phyloP scores from a whole-genome alignment of 192 early-diverging fungal species.

The Chytriomyces confervae region DNA sequence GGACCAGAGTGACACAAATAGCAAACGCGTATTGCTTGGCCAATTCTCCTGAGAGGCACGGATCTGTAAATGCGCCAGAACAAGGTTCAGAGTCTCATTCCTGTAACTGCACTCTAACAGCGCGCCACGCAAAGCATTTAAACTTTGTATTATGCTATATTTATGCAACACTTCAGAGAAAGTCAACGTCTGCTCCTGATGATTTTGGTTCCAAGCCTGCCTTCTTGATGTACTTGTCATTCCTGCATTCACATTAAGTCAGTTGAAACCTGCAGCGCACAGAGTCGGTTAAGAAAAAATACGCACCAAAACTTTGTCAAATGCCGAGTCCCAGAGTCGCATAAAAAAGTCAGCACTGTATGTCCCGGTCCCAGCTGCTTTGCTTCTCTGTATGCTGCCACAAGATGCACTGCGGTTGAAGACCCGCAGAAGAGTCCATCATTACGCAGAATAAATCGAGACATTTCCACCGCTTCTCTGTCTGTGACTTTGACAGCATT shows the following conservation, averaged over 20 bases:
- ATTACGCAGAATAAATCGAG: conserved; percentile 77
- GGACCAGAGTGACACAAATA: too few relatives aligned
- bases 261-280: neutral
- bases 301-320: conserved; percentile 91
- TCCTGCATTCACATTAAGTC: neutral
- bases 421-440: conserved; percentile 91
- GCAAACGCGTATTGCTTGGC: too few relatives aligned
- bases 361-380: conserved; percentile 80
- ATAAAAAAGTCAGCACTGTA: conserved; percentile 88
- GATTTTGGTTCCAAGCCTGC: conserved; percentile 14
- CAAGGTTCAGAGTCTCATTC: too few relatives aligned
- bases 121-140: too few relatives aligned
- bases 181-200: neutral
- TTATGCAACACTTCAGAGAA: neutral
- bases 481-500: conserved; percentile 87
- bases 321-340: conserved; percentile 90
- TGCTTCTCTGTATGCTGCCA: conserved; percentile 83
- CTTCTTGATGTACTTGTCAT: conserved; percentile 16
- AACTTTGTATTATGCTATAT: too few relatives aligned
- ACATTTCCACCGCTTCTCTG: conserved; percentile 88
- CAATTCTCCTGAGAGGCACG: too few relatives aligned
- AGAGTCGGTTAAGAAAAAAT: neutral
- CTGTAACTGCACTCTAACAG: too few relatives aligned
- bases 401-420: conserved; percentile 91
- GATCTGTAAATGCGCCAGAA: too few relatives aligned